Conservation (phyloP, 768 basidiomycete species). For the Boletus barrowsii region DNA sequence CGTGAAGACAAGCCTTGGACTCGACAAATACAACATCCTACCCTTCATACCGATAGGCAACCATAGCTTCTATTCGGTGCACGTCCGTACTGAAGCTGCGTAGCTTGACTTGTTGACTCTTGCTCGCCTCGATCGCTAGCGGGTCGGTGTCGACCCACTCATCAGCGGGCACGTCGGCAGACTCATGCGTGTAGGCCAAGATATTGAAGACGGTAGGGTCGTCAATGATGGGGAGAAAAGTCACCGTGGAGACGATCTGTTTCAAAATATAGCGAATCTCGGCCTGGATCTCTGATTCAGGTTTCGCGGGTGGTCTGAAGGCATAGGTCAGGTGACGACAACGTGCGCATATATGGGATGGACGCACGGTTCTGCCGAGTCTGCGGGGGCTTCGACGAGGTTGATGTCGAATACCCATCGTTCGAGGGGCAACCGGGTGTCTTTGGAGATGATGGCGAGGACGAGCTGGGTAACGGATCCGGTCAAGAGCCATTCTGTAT, state of each 20-base stretch:
- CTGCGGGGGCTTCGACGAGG: constrained; percentile 63
- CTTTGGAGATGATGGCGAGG: constrained; percentile 93
- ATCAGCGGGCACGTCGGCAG: constrained; percentile 85
- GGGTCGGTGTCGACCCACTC: constrained; percentile 98
- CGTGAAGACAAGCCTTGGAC: not conserved
- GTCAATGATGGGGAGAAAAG: constrained; percentile 93
- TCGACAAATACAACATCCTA: constrained; percentile 29
- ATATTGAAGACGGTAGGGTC: constrained; percentile 98
- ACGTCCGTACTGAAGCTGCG: constrained; percentile 96
- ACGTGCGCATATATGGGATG: not conserved
- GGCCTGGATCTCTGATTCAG: constrained; percentile 88
- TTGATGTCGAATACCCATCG: constrained; percentile 98
- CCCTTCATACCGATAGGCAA: constrained; percentile 92
- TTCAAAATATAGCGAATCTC: constrained; percentile 98
- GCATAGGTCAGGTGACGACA: not conserved
- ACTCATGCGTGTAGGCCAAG: constrained; percentile 89
- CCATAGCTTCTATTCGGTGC: constrained; percentile 98
- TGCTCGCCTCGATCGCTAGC: constrained; percentile 86
- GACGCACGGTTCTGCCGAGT: constrained; percentile 50
- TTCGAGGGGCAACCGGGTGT: constrained; percentile 87
- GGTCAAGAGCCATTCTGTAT: constrained; percentile 86
- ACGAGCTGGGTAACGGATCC: constrained; percentile 93
- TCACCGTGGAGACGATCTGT: constrained; percentile 96
- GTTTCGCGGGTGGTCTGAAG: constrained; percentile 55
- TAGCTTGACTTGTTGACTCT: constrained; percentile 92